Evolutionary conservation across 805 yeast species (phyloP).

Genomic region (Candida incommunis): DNA sequence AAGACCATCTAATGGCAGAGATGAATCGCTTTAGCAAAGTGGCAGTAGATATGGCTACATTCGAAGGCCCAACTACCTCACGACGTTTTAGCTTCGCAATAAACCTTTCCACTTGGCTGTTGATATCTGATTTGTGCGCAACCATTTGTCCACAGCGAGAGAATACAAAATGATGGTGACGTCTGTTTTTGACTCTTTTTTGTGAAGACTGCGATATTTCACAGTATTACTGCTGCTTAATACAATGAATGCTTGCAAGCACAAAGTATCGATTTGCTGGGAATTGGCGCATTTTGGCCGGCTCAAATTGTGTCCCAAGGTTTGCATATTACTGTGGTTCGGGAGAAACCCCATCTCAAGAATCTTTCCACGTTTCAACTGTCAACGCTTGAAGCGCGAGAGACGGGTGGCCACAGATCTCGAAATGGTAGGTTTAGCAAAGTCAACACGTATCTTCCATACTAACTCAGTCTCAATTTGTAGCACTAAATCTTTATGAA

Average conservation of each 20-base stretch:
- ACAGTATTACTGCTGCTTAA: no score
- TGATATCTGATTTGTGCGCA: slow-evolving; percentile 17
- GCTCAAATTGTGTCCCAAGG: no score
- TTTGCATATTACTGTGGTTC: no score
- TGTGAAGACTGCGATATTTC: neutral
- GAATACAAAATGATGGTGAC: neutral
- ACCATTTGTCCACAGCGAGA: neutral
- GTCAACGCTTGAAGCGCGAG: no score
- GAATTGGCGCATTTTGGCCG: no score
- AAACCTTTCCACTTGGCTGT: slow-evolving; percentile 18
- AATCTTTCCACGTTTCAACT: no score
- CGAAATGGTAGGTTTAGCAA: no score
- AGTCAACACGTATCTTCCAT: no score
- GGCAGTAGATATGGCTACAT: slow-evolving; percentile 75
- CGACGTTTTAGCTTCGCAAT: slow-evolving; percentile 52
- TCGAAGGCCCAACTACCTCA: slow-evolving; percentile 68
- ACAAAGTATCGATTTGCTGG: no score
- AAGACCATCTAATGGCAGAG: slow-evolving; percentile 79
- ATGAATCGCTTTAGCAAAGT: slow-evolving; percentile 77
- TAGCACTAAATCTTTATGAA: slow-evolving; percentile 66
- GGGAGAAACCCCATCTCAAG: no score
- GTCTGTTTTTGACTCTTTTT: neutral
- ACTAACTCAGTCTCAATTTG: slow-evolving; percentile 26
- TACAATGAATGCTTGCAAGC: no score
- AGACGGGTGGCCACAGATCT: no score